phyloP scores from a whole-genome alignment of 768 basidiomycete genomes.

The Guyanaporus albipodus region DNA sequence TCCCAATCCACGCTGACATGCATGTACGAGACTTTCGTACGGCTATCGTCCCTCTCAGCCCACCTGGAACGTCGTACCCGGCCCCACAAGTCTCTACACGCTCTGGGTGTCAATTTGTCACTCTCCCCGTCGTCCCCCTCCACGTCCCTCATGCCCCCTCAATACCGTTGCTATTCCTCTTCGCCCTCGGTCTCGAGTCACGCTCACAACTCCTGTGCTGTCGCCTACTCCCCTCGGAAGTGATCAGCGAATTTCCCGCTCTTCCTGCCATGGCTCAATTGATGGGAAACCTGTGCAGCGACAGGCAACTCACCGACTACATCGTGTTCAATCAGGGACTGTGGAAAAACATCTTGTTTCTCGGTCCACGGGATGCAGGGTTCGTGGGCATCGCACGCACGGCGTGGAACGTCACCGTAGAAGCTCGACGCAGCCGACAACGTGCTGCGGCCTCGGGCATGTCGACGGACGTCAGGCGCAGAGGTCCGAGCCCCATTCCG shows the following conservation, averaged over 20 bases:
- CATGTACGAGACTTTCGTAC: constrained; percentile 39
- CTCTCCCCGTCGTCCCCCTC: constrained; percentile 48
- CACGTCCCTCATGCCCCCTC: constrained; percentile 52
- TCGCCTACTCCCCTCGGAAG: constrained; percentile 49
- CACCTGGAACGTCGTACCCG: constrained; percentile 34
- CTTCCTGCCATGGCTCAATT: constrained; percentile 52
- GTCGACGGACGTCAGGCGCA: constrained; percentile 13
- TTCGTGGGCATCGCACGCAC: constrained; percentile 50
- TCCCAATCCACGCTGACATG: constrained; percentile 50
- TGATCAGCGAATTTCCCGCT: constrained; percentile 58
- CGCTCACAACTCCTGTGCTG: constrained; percentile 45
- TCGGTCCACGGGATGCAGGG: constrained; percentile 44
- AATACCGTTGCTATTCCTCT: constrained; percentile 55
- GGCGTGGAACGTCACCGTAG: constrained; percentile 73
- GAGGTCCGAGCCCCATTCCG: constrained; percentile 7
- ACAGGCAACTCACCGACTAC: constrained; percentile 31
- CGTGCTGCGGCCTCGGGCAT: constrained; percentile 7
- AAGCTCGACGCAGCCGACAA: constrained; percentile 43
- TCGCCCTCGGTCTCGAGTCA: constrained; percentile 50
- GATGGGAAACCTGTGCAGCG: constrained; percentile 41
- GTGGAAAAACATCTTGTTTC: constrained; percentile 59
- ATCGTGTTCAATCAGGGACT: constrained; percentile 51
- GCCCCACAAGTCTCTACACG: constrained; percentile 23
- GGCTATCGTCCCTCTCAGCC: constrained; percentile 33
- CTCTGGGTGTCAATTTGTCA: constrained; percentile 33